Evolutionary conservation across 352 stramenopile species (phyloP), one percentile per base, ranked within the genome.

Genomic region (Saprolegnia parasitica): DNA sequence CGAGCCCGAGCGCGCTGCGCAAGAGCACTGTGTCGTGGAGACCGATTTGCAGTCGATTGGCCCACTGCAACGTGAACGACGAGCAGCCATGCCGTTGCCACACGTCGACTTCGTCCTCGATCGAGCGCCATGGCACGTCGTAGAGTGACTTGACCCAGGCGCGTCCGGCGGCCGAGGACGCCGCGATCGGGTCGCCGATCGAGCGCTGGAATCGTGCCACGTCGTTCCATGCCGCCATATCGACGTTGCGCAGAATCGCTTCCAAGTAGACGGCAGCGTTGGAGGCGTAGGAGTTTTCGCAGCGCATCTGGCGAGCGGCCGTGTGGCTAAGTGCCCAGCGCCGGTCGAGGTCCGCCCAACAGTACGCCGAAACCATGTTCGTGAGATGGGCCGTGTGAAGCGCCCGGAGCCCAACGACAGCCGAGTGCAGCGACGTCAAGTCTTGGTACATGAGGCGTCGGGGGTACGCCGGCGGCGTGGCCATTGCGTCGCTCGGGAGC

Each of bases 251-350:
- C n/a, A 64, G 40, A 5, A 26, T n/a, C 35, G 56, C 56, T 64
- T 64, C 56, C 16, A 64, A 26, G 23, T 64, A 64, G 16, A 64
- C 40, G 35, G n/a, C 56, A 21, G 56, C 56, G 40, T 64, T 64
- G 4, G 18, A 18, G 10, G 26, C 32, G 18, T 64, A 18, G 16
- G 2, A 15, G 18, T 4, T 18, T 2, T 52, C 46, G 58, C 58
- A 66, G 18, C 58, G 58, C 15, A 15, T 15, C 54, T 66, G 58
- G 46, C 26, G 58, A 11, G 35, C 40, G 46, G 35, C 13, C 40
- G 58, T 66, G 21, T 49, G 26, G 6, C 23, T 5, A 24, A 66
- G 10, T 1, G n/a, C 58, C 13, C 35, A 66, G 21, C 15, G 35
- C 11, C 58, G 58, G 40, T 66, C n/a, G 21, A 52, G 21, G n/a